Conservation (phyloP, 805 yeast species). For the Candida stauntonica region DNA sequence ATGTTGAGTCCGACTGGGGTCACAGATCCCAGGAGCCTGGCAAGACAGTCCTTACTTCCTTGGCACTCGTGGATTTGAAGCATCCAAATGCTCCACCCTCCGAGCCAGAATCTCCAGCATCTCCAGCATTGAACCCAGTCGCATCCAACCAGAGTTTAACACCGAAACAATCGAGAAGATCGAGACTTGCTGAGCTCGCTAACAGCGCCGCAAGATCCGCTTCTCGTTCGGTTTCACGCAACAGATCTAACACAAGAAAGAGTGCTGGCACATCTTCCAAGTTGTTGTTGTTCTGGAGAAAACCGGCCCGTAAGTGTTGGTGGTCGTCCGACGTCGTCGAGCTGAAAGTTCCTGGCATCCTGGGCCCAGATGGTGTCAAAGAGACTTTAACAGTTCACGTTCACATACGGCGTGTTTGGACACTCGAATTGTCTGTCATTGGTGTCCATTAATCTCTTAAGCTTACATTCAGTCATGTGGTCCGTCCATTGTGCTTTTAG, state of each 20-base stretch:
- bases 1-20: slow-evolving; percentile 72
- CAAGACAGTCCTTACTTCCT: slow-evolving; percentile 80
- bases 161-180: slow-evolving; percentile 37
- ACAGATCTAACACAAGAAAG: slow-evolving; percentile 37
- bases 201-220: slow-evolving; percentile 50
- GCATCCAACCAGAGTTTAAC: slow-evolving; percentile 30
- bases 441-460: slow-evolving; percentile 54
- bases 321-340: slow-evolving; percentile 71
- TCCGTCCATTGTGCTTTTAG: too few relatives aligned
- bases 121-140: slow-evolving; percentile 40
- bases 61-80: slow-evolving; percentile 63
- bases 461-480: too few relatives aligned
- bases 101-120: slow-evolving; percentile 13
- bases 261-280: slow-evolving; percentile 48
- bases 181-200: slow-evolving; percentile 60
- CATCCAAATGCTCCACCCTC: slow-evolving; percentile 27
- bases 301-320: slow-evolving; percentile 99
- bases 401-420: slow-evolving; percentile 95
- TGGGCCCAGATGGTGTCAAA: slow-evolving; percentile 27
- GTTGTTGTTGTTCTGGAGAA: slow-evolving; percentile 87
- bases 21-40: slow-evolving; percentile 82
- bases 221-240: slow-evolving; percentile 52
- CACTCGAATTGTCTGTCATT: slow-evolving; percentile 83
- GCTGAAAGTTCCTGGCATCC: slow-evolving; percentile 32
- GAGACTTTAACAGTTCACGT: slow-evolving; percentile 51